Base-by-base conservation (phyloP, 768 basidiomycete genomes). In the Imleria badia region DNA sequence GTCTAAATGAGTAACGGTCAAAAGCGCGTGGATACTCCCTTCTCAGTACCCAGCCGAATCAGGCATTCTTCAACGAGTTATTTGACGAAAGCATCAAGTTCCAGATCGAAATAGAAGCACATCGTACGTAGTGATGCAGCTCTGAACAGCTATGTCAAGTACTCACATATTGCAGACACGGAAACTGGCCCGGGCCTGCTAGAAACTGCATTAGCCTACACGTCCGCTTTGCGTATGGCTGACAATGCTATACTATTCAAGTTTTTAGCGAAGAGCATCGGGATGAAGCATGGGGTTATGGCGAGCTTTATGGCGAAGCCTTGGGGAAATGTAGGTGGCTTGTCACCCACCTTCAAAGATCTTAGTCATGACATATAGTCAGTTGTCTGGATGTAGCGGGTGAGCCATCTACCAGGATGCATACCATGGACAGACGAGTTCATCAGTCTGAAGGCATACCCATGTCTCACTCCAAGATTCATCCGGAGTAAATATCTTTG, bases 231-330 rank as follows among this genome's bases (percentile, higher is more conserved):
- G 31, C 77, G 86, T 46, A 93, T 95, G 84, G 94, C 91, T 1
- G 94, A 96, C 65, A 94, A 94, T 65, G 94, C 95, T 0, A 81
- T 87, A 48, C 74, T 99, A 44, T 99, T 92, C 82, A 99, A 99
- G 70, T 90, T 87, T 60, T 71, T 91, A 14, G 90, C 92, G 3
- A 98, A 98, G 78, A 92, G 92, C 55, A 74, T 96, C 3, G 96
- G 96, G 0, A 90, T 97, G 81, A 84, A 87, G 67, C 79, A 89
- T 59, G 90, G 89, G 10, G 78, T 99, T 51, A 81, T 93, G 36
- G 96, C 97, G 2, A 96, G 92, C 55, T 99, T 99, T 73, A 98
- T 98, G 96, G 94, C 95, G 0, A 98, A 98, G 64, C 95, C 95
- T 23, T 97, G 92, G 90, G 87, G 86, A 31, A 86, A 92, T 65